Conservation (phyloP, 768 basidiomycete genomes). For the Termitomyces sp. region DNA sequence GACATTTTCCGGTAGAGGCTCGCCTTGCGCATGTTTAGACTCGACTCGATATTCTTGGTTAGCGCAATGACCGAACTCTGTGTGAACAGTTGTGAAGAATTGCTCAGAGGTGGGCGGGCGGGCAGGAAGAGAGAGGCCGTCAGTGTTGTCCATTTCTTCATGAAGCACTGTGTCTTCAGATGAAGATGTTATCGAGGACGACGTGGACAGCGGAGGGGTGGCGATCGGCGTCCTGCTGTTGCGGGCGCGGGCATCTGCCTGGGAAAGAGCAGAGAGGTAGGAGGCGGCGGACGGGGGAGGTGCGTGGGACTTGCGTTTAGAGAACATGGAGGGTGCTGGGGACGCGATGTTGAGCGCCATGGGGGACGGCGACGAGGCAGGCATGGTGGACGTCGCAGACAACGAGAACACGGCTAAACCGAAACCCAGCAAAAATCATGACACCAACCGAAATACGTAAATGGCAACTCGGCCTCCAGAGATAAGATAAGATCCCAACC, state of each 20-base stretch:
- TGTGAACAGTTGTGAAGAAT: conserved; percentile 71
- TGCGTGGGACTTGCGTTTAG: conserved; percentile 36
- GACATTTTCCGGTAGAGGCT: conserved; percentile 44
- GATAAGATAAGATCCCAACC: conserved; percentile 6
- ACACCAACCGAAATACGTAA: background rate
- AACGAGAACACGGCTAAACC: background rate
- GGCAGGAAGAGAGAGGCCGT: conserved; percentile 55
- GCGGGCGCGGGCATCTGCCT: conserved; percentile 62
- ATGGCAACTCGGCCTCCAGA: background rate
- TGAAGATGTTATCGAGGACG: conserved; percentile 63
- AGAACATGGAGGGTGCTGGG: conserved; percentile 53
- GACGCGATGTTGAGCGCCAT: conserved; percentile 56
- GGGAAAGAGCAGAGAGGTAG: conserved; percentile 37
- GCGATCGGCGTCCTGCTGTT: conserved; percentile 43
- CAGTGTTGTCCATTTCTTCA: conserved; percentile 44
- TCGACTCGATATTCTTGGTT: conserved; percentile 69
- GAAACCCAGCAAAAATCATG: conserved; percentile 1
- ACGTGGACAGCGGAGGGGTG: conserved; percentile 69
- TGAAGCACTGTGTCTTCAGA: conserved; percentile 64
- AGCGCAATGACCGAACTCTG: conserved; percentile 90
- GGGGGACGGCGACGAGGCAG: conserved; percentile 40
- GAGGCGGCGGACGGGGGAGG: conserved; percentile 35
- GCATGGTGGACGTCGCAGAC: conserved; percentile 7
- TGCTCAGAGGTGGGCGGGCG: conserved; percentile 79
- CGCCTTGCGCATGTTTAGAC: conserved; percentile 52